Evolutionary conservation across 164 flowering plant species (phyloP).

Genomic region (Aristolochia contorta): DNA sequence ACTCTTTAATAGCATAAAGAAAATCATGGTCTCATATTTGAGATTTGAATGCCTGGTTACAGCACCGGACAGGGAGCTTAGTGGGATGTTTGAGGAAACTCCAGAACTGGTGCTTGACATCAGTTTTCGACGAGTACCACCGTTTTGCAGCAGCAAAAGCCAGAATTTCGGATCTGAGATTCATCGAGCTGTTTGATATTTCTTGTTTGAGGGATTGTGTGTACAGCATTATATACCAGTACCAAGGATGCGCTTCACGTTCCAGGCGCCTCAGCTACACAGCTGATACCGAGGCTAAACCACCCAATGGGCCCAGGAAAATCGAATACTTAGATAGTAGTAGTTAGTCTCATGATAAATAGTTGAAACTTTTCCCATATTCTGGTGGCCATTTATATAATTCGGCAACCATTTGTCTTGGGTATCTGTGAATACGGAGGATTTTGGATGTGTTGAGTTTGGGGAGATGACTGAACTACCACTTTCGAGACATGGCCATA

Average conservation of each 20-base stretch:
- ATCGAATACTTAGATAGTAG: too few species aligned
- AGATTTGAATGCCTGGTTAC: conserved; percentile 6
- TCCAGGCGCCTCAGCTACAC: conserved; percentile 38
- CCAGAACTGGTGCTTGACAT: conserved; percentile 71
- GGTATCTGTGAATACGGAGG: too few species aligned
- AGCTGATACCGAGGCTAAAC: neutral
- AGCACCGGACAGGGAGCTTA: conserved; percentile 84
- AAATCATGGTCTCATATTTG: neutral
- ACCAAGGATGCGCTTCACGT: conserved; percentile 34
- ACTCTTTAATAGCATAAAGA: neutral
- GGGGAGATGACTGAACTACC: too few species aligned
- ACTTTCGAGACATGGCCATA: too few species aligned
- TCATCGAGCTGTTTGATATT: conserved; percentile 53
- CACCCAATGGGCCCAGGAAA: conserved; percentile 15
- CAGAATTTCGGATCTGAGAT: conserved; percentile 48
- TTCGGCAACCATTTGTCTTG: too few species aligned
- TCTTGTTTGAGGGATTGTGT: conserved; percentile 37
- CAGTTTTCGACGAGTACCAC: conserved; percentile 71
- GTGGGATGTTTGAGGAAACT: conserved; percentile 78
- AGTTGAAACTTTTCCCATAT: too few species aligned
- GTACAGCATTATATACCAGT: conserved; percentile 57
- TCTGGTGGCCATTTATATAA: too few species aligned
- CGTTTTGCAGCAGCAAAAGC: conserved; percentile 59
- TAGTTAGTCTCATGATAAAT: too few species aligned
- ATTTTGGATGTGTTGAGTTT: too few species aligned